Percentiles rank a stretch among this genome's conserved stretches.
phyloP scores from a whole-genome alignment of 2,329 filamentous ascomycete species.

The Xylariaceae sp. region DNA sequence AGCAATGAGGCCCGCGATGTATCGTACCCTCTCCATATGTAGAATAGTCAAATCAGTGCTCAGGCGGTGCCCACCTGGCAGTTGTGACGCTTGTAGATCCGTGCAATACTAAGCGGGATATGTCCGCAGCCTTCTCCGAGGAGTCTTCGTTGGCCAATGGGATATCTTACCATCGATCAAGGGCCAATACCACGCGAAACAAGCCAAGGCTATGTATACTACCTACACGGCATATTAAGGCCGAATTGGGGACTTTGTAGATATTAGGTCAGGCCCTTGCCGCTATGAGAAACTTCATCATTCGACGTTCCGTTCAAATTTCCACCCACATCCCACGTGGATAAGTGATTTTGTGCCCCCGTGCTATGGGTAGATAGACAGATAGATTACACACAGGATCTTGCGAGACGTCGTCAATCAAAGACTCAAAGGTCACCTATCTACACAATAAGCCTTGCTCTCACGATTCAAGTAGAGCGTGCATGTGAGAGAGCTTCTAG shows the following conservation, averaged over 20 bases:
- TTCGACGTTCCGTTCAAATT: too few species aligned
- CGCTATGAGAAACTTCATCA: neutral
- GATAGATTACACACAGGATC: too few species aligned
- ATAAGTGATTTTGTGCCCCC: too few species aligned
- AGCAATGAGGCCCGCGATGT: neutral
- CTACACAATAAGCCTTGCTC: too few species aligned
- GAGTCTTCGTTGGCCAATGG: conserved; percentile 1
- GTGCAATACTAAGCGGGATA: neutral
- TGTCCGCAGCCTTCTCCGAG: neutral
- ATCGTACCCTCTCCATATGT: neutral
- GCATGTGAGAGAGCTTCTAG: too few species aligned
- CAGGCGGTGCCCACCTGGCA: neutral
- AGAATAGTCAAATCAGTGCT: neutral
- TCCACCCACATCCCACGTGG: too few species aligned
- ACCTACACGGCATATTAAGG: too few species aligned
- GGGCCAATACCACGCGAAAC: conserved; percentile 23
- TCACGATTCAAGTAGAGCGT: too few species aligned
- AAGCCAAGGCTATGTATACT: conserved; percentile 20
- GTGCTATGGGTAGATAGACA: too few species aligned
- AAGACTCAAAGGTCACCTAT: too few species aligned
- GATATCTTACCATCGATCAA: conserved; percentile 6
- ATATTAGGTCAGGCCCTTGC: neutral
- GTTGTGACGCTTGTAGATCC: neutral
- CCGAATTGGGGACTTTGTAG: neutral
- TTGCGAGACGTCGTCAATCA: too few species aligned